These are phyloP conservation scores for Primulina huaijiensis DNA, from an alignment of 257 asterid genomes.

Conservation along the genomic window DNA sequence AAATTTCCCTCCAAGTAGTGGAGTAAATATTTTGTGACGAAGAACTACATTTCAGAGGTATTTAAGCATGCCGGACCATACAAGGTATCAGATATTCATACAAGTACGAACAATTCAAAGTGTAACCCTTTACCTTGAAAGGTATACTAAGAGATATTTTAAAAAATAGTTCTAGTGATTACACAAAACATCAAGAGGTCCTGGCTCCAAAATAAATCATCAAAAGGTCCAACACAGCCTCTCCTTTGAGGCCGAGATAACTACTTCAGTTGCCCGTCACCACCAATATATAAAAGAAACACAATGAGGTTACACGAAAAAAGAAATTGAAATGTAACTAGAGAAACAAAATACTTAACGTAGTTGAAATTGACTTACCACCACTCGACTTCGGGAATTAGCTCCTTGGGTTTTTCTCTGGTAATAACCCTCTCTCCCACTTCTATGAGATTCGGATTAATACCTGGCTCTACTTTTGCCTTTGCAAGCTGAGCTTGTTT, in stretches of 20 bases:
- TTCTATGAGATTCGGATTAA: slow-evolving; percentile 92
- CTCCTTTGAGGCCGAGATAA: background rate
- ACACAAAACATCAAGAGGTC: slow-evolving; percentile 16
- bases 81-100: background rate
- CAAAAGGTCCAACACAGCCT: slow-evolving; percentile 9
- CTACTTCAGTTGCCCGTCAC: background rate
- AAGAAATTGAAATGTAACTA: background rate
- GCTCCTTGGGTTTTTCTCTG: slow-evolving; percentile 77
- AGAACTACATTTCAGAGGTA: background rate
- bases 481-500: slow-evolving; percentile 93
- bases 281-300: background rate
- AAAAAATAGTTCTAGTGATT: background rate
- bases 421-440: slow-evolving; percentile 76
- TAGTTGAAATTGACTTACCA: slow-evolving; percentile 57
- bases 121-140: background rate
- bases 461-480: slow-evolving; percentile 87
- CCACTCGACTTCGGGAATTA: slow-evolving; percentile 96
- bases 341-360: slow-evolving; percentile 2
- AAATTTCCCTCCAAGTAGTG: too few relatives aligned
- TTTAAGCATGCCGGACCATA: background rate
- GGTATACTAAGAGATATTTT: background rate
- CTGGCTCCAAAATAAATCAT: too few relatives aligned
- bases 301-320: background rate
- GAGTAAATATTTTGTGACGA: background rate
- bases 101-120: background rate